Evolutionary conservation across 768 basidiomycete genomes (phyloP), one percentile per base, ranked within the genome.

Genomic region (Xerocomellus intermedius): DNA sequence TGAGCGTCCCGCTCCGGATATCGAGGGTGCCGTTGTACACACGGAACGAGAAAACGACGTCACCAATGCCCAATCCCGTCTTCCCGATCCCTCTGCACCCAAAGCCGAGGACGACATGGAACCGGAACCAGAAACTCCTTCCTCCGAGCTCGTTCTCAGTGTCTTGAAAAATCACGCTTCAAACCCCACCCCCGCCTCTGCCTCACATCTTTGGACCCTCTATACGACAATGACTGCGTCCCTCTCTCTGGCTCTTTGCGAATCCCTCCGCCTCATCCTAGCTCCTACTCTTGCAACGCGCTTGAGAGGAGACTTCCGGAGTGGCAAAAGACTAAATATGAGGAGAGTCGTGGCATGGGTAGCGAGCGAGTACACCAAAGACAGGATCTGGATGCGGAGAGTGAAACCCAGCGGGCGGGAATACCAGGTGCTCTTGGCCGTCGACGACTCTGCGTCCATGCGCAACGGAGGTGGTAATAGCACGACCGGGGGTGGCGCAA

Each of bases 371-470:
- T 99, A 92, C 77, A 98, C 95, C 48, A 98, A 98, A 71, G 96
- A 99, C 80, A 95, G 95, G 74, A 98, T 98, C 60, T 99, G 97
- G 97, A 78, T 98, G 35, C 87, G 96, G 24, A 83, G 97, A 21
- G 97, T 95, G 4, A 86, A 89, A 47, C 96, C 97, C 6, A 94
- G 91, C 68, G 86, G 91, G 64, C 82, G 97, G 45, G 95, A 97
- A 67, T 98, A 98, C 71, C 96, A 99, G 66, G 85, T 99, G 2
- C 82, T 98, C 38, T 81, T 99, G 53, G 89, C 94, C 10, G 82
- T 99, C 46, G 97, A 98, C 67, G 97, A 98, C 75, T 98, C 94
- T 4, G 86, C 89, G 33, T 97, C 94, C 35, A 98, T 99, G 97
- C 67, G 71, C 52, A 67, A 69, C 48, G 58, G 64, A 7, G 38